A percentile compares a stretch with the other conserved stretches of the same genome.
These are phyloP conservation scores for Phaeosphaeria sp. DNA, from an alignment of 2,329 filamentous ascomycete genomes.

Conservation along the genomic window DNA sequence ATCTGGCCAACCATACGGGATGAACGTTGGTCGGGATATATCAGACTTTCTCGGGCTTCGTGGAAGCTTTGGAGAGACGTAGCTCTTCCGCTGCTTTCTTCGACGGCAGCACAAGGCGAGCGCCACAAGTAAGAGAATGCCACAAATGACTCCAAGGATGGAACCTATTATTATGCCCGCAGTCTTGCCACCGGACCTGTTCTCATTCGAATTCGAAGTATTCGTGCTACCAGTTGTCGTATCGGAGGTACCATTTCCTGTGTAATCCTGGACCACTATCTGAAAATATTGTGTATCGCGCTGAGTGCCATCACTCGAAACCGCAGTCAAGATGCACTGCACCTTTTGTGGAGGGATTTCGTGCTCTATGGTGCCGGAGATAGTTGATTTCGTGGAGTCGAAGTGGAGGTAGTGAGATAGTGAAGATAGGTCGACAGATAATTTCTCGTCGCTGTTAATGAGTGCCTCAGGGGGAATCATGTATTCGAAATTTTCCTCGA, in stretches of 20 bases:
- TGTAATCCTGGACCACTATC: conserved; percentile 42
- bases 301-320: conserved; percentile 28
- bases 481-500: conserved; percentile 59
- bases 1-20: conserved; percentile 35
- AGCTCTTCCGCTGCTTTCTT: conserved; percentile 30
- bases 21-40: conserved; percentile 52
- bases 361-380: conserved; percentile 59
- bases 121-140: conserved; percentile 31
- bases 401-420: conserved; percentile 59
- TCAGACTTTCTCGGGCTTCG: conserved; percentile 41
- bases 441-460: conserved; percentile 45
- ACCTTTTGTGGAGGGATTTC: conserved; percentile 49
- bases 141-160: conserved; percentile 44
- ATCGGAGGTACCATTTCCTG: conserved; percentile 9
- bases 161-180: conserved; percentile 31
- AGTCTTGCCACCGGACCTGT: conserved; percentile 13
- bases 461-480: conserved; percentile 55
- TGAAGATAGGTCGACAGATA: conserved; percentile 54
- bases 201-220: conserved; percentile 11
- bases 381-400: conserved; percentile 51
- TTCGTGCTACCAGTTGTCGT: conserved; percentile 9
- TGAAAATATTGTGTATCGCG: conserved; percentile 55
- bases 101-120: conserved; percentile 28
- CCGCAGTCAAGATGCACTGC: conserved; percentile 54
- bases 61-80: conserved; percentile 26